Evolutionary conservation across 768 basidiomycete genomes (phyloP).

Genomic region (Pholiota molesta): DNA sequence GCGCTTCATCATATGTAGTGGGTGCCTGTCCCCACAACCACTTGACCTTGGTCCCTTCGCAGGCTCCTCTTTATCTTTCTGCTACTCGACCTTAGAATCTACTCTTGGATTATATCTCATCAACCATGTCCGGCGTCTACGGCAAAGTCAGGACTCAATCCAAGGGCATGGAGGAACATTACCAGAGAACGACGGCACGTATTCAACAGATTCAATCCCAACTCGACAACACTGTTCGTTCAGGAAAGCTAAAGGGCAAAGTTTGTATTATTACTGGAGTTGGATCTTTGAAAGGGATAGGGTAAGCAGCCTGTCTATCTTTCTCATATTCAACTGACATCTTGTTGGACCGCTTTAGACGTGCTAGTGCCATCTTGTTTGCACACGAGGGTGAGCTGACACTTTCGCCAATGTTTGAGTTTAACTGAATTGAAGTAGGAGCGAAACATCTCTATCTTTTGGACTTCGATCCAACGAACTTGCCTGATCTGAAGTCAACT

Average conservation of each 20-base stretch:
- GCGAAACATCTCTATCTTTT: constrained; percentile 79
- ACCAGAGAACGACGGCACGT: constrained; percentile 64
- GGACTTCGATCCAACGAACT: constrained; percentile 65
- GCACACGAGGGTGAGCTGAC: constrained; percentile 73
- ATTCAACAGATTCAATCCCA: constrained; percentile 72
- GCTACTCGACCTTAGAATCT: not conserved
- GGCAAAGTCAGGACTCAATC: constrained; percentile 31
- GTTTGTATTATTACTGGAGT: constrained; percentile 90
- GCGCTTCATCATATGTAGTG: not conserved
- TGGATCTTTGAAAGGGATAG: constrained; percentile 86
- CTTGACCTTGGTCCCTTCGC: not conserved
- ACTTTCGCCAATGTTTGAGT: constrained; percentile 4
- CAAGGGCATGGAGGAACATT: constrained; percentile 50
- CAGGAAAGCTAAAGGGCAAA: constrained; percentile 67
- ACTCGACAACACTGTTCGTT: constrained; percentile 54
- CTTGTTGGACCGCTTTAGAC: constrained; percentile 41
- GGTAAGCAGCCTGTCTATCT: constrained; percentile 48
- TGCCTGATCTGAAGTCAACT: constrained; percentile 71
- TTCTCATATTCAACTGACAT: constrained; percentile 3
- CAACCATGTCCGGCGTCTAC: constrained; percentile 26
- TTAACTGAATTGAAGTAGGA: constrained; percentile 42
- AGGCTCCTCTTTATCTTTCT: not conserved
- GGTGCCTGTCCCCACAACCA: not conserved
- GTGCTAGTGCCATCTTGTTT: constrained; percentile 70
- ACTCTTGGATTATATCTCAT: not conserved